Conservation (phyloP, 495 filamentous ascomycete species). For the Podospora comata region DNA sequence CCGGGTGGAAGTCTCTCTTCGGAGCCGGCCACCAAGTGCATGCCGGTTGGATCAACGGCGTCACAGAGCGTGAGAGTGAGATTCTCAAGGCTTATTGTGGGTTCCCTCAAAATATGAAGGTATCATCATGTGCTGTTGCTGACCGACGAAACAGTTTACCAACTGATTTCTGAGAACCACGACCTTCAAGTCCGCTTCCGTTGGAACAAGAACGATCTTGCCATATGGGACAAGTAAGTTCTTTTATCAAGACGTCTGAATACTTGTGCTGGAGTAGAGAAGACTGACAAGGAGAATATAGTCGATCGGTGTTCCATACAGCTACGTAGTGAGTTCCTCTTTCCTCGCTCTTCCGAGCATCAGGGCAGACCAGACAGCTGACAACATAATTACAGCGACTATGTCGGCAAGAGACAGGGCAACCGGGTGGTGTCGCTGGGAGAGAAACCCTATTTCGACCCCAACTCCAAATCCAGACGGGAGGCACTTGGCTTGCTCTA, state of each 20-base stretch:
- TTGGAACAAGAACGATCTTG: constrained; percentile 61
- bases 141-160: constrained; percentile 41
- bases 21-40: constrained; percentile 54
- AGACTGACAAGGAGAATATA: constrained; percentile 15
- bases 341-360: constrained; percentile 13
- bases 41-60: constrained; percentile 58
- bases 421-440: constrained; percentile 62
- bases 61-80: constrained; percentile 59
- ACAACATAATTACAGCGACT: constrained; percentile 36
- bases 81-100: constrained; percentile 58
- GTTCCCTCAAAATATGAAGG: not conserved
- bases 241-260: not conserved
- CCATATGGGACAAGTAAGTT: constrained; percentile 64
- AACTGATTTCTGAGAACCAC: constrained; percentile 65
- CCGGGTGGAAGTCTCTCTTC: constrained; percentile 69
- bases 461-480: constrained; percentile 55
- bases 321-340: constrained; percentile 46
- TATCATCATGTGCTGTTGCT: not conserved
- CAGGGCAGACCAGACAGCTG: constrained; percentile 18
- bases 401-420: constrained; percentile 54
- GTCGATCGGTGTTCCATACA: constrained; percentile 62
- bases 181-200: constrained; percentile 67
- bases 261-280: not conserved
- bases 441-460: constrained; percentile 62
- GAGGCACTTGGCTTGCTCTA: constrained; percentile 46